Evolutionary conservation across 1,139 yeast genomes (phyloP), one percentile per base, ranked within the genome.

Genomic region (Chernovozyma sophiae-reginae): DNA sequence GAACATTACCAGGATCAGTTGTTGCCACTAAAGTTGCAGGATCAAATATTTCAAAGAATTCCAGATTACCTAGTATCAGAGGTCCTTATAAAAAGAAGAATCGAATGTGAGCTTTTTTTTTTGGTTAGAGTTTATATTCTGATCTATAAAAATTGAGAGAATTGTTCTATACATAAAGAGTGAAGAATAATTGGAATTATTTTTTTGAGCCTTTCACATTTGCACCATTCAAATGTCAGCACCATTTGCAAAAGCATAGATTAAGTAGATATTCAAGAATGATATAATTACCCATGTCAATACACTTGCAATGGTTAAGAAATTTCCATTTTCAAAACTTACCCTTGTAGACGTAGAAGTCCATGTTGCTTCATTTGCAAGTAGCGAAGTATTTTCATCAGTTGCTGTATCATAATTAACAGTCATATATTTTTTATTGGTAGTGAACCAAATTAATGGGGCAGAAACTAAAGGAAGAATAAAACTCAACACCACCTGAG

Each of bases 391-490:
- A 15, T 40, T 47, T 40, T 56, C 58, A 28, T 50, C 36, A 2
- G 35, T 14, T n/a, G 11, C 30, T 7, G 24, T 35, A 30, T 48
- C 37, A 34, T 58, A 43, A 44, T 55, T 62, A 10, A 80, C 84
- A 4, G 73, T 67, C 83, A 77, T 79, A 42, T 73, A 77, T 38
- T 74, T 62, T 46, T 74, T 74, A 34, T 64, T 71, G 39, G 81
- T 73, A 1, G 92, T 84, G 51, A 84, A 81, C 55, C 78, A 82
- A 39, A 84, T 71, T 52, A 84, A 65, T 8, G 92, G 94, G 2
- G 90, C 92, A 33, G 83, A 74, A 12, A 83, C 86, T 43, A 83
- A 74, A 4, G 94, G 92, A 37, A 84, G 63, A 33, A 83, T 68
- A 43, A 84, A 67, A 34, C 87, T 79, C 37, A 84, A 63, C 4